phyloP scores from a whole-genome alignment of 2,329 filamentous ascomycete genomes.

The Huntiella decipiens region DNA sequence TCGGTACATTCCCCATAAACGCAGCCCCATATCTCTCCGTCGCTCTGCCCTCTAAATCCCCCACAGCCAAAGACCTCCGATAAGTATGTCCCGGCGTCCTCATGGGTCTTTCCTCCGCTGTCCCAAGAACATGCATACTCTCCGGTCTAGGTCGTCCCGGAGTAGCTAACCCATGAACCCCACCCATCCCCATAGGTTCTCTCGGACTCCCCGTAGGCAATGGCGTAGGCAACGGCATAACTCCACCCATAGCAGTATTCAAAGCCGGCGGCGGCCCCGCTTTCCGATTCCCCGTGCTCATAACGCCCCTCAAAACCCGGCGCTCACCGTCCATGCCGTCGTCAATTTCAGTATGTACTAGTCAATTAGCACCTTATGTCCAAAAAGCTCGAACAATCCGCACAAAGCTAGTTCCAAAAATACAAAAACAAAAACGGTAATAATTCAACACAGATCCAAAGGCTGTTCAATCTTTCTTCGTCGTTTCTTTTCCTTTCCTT shows the following conservation, averaged over 20 bases:
- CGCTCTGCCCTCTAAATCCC: background rate
- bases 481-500: too few relatives aligned
- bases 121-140: background rate
- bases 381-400: background rate
- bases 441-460: background rate
- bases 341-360: background rate
- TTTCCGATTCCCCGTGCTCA: background rate
- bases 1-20: background rate
- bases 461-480: background rate
- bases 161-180: background rate
- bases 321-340: constrained; percentile 9
- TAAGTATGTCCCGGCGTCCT: background rate
- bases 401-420: background rate
- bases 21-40: constrained; percentile 1
- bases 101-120: background rate
- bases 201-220: background rate
- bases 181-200: background rate
- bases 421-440: background rate
- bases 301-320: constrained; percentile 1
- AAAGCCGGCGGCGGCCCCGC: background rate
- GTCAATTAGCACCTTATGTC: background rate
- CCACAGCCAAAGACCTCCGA: background rate
- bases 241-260: too few relatives aligned
- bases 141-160: background rate
- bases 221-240: background rate